These are phyloP conservation scores for Pseudonitzschia multiseries DNA, from an alignment of 108 stramenopile genomes.

Conservation along the genomic window DNA sequence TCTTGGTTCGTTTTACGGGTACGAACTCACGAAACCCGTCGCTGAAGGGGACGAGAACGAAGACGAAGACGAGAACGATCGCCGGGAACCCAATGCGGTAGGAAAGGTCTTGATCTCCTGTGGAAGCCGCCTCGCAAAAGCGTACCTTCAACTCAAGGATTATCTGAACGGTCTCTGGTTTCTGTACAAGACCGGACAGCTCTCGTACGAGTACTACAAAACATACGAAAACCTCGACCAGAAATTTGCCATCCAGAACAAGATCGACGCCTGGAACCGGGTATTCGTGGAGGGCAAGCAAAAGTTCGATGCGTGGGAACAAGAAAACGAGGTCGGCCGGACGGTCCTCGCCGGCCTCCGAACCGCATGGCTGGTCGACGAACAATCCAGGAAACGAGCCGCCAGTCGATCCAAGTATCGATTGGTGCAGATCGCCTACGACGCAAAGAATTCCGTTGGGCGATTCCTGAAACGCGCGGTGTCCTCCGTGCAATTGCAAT, in stretches of 20 bases:
- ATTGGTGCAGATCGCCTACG: constrained; percentile 38
- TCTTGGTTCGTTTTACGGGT: constrained; percentile 48
- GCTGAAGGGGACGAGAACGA: no score
- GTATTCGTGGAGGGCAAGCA: constrained; percentile 57
- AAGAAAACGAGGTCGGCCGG: constrained; percentile 68
- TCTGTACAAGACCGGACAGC: constrained; percentile 65
- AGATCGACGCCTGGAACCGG: constrained; percentile 71
- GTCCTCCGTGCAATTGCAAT: no score
- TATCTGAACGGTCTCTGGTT: constrained; percentile 38
- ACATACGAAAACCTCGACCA: constrained; percentile 54
- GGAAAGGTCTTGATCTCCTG: constrained; percentile 13
- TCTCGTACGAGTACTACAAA: constrained; percentile 67
- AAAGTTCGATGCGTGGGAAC: constrained; percentile 64
- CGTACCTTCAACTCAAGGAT: constrained; percentile 36
- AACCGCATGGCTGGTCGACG: constrained; percentile 67
- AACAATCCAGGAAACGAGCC: constrained; percentile 36
- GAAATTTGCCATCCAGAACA: constrained; percentile 53
- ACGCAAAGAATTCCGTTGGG: constrained; percentile 20
- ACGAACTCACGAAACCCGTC: constrained; percentile 31
- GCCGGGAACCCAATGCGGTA: constrained; percentile 8
- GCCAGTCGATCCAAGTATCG: constrained; percentile 39
- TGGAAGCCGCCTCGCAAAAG: constrained; percentile 34
- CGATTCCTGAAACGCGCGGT: constrained; percentile 5
- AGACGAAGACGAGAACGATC: no score
- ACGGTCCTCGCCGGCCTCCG: constrained; percentile 50